Evolutionary conservation across 805 yeast genomes (phyloP).

Genomic region (Schizosaccharomyces japonicus): DNA sequence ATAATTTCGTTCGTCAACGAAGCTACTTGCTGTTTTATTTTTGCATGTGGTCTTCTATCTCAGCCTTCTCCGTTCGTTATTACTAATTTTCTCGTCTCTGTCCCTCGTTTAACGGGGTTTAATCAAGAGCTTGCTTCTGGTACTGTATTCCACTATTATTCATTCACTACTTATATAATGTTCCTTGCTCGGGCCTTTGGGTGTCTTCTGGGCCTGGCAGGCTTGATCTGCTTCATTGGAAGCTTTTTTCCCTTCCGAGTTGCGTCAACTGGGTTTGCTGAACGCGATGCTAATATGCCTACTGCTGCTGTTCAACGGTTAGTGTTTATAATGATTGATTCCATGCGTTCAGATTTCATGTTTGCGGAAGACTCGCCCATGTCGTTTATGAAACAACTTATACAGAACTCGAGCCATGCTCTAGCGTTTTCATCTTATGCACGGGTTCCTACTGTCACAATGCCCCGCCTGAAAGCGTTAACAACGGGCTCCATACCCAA

Average conservation of each 20-base stretch:
- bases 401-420: conserved; percentile 39
- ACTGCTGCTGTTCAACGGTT: conserved; percentile 35
- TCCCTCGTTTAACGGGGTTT: no score
- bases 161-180: no score
- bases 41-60: no score
- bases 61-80: no score
- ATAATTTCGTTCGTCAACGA: no score
- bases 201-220: conserved; percentile 15
- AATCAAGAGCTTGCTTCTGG: no score
- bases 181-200: no score
- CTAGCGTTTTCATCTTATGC: conserved; percentile 78
- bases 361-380: conserved; percentile 43
- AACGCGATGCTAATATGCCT: conserved; percentile 16
- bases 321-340: conserved; percentile 75
- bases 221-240: conserved; percentile 38
- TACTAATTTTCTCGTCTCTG: no score
- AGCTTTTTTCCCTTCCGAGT: conserved; percentile 90
- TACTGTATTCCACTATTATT: no score
- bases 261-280: conserved; percentile 33
- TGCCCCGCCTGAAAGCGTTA: conserved; percentile 68
- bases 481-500: conserved; percentile 87
- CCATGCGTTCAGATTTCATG: conserved; percentile 68
- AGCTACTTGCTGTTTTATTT: no score
- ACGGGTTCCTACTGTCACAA: conserved; percentile 92
- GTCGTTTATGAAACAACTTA: conserved; percentile 22